Base-by-base conservation (phyloP, 2,329 filamentous ascomycete species). In the Fusarium mundagurra region DNA sequence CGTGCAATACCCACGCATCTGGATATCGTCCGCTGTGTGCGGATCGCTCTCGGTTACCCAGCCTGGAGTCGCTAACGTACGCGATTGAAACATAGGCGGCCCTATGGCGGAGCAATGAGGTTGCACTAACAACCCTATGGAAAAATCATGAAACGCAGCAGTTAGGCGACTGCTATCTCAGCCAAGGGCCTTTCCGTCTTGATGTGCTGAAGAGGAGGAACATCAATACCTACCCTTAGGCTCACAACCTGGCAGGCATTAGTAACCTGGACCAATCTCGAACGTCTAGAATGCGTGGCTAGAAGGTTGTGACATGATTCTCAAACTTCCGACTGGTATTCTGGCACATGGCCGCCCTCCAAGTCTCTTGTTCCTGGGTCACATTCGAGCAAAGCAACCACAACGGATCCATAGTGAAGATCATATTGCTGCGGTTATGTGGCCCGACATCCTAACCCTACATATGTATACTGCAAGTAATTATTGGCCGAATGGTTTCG, bases 71-170 rank as follows among this genome's bases (percentile, higher is more conserved):
- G 44, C 39, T 36, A 50, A 44, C 41, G 33, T 47, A 45, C 34
- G 57, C 60, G 67, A 50, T 59, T 70, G 53, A 60, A 66, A 70
- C 53, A 59, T 38, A 39, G 38, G 71, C 53, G 67, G 57, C n/a
- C 59, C 36, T 59, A 54, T 36, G 31, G 45, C 31, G 57, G 50
- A 58, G 68, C 34, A 48, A 29, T 20, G 31, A 33, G 45, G 51
- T 47, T 57, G 59, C 59, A 47, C 54, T 38, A 29, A 34, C 47
- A 64, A 64, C 24, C 29, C 38, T 39, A 44, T 45, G 64, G 31
- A 27, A 61, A 41, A 31, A 39, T 48, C 51, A 64, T 74, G 63
- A 74, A 72, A 74, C 72, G n/a, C 64, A 48, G 54, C 41, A 38
- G 33, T 54, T 57, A 45, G 65, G 33, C 58, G 65, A 54, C 39